Evolutionary conservation across 2,329 filamentous ascomycete genomes (phyloP).

Genomic region (Drechslera avenae): DNA sequence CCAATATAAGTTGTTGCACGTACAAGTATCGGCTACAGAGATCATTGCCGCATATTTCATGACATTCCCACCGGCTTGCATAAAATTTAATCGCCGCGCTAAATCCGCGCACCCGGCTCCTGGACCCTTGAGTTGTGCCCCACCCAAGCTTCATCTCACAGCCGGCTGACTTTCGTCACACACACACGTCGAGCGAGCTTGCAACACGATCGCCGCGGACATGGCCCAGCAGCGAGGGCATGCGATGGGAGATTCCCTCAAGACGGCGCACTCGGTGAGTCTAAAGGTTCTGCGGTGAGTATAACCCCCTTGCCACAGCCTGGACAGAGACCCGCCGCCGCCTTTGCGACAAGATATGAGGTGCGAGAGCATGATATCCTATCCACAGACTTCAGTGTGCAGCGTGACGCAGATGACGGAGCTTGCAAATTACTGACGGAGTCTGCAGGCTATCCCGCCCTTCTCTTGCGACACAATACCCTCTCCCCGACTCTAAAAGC

Average conservation of each 20-base stretch:
- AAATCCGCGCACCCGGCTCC: slow-evolving; percentile 7
- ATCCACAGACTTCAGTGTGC: background rate
- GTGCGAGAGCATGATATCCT: background rate
- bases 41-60: background rate
- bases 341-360: background rate
- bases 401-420: background rate
- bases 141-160: slow-evolving; percentile 17
- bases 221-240: slow-evolving; percentile 50
- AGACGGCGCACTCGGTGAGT: slow-evolving; percentile 75
- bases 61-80: background rate
- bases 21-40: no score
- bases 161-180: slow-evolving; percentile 14
- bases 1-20: no score
- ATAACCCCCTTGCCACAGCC: background rate
- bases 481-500: slow-evolving; percentile 61
- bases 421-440: background rate
- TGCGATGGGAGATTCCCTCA: slow-evolving; percentile 47
- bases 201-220: slow-evolving; percentile 11
- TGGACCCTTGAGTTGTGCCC: slow-evolving; percentile 12
- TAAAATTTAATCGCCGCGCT: slow-evolving; percentile 10
- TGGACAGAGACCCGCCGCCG: background rate
- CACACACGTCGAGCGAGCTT: slow-evolving; percentile 6
- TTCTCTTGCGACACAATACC: slow-evolving; percentile 73
- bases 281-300: slow-evolving; percentile 81
- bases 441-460: slow-evolving; percentile 75